A percentile compares a stretch with the other conserved stretches of the same genome.
Evolutionary conservation across 495 filamentous ascomycete genomes (phyloP).

Genomic region (Neurospora terricola): DNA sequence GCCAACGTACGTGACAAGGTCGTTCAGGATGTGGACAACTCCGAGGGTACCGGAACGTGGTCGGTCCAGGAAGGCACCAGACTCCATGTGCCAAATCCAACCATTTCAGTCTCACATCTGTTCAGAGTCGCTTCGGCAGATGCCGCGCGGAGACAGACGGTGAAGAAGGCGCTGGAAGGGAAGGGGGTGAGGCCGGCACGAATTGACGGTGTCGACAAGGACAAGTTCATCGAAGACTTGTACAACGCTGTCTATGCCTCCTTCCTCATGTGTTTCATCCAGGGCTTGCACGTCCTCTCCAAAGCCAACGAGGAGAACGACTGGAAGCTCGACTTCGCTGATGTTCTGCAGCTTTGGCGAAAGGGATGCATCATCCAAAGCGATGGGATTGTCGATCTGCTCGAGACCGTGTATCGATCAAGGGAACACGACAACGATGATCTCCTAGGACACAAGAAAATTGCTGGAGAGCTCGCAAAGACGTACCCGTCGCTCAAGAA

Average conservation of each 20-base stretch:
- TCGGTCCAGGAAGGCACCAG: constrained; percentile 49
- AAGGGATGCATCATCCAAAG: constrained; percentile 66
- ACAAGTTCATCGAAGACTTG: constrained; percentile 48
- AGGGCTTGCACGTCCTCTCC: constrained; percentile 59
- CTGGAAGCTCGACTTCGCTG: constrained; percentile 52
- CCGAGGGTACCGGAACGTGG: constrained; percentile 64
- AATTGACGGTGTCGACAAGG: constrained; percentile 30
- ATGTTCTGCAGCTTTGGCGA: constrained; percentile 60
- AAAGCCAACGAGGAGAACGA: constrained; percentile 47
- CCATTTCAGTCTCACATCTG: constrained; percentile 53
- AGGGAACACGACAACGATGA: constrained; percentile 18
- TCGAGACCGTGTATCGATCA: constrained; percentile 31
- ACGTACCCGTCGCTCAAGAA: constrained; percentile 44
- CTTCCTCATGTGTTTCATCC: constrained; percentile 54
- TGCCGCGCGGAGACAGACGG: constrained; percentile 41
- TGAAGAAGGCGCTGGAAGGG: constrained; percentile 26
- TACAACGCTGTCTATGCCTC: constrained; percentile 51
- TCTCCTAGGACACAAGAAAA: constrained; percentile 37
- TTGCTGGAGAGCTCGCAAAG: constrained; percentile 45
- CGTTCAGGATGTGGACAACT: constrained; percentile 58
- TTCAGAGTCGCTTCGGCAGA: constrained; percentile 58
- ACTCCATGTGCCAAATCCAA: constrained; percentile 56
- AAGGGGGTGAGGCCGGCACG: not conserved
- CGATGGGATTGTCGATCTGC: constrained; percentile 53
- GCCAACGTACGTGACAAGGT: constrained; percentile 64